Conservation (phyloP, 2,329 filamentous ascomycete genomes). For the Raffaelea ambrosiae region DNA sequence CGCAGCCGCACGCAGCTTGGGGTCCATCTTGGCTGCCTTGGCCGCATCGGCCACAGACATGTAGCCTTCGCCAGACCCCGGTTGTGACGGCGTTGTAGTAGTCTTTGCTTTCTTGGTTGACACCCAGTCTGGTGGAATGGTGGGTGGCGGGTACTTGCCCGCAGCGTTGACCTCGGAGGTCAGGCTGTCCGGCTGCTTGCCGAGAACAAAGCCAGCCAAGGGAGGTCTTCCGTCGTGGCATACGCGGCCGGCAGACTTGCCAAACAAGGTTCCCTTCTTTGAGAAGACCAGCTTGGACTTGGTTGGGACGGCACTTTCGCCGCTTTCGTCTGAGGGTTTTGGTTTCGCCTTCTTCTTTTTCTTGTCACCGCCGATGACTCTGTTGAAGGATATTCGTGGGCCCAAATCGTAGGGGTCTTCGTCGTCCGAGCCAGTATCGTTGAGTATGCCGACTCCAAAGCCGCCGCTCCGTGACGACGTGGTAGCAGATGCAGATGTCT, state of each 20-base stretch:
- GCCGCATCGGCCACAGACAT: slow-evolving; percentile 69
- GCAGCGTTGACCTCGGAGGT: slow-evolving; percentile 32
- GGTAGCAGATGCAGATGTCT: slow-evolving; percentile 12
- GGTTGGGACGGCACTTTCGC: slow-evolving; percentile 18
- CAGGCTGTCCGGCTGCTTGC: slow-evolving; percentile 40
- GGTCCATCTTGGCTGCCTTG: slow-evolving; percentile 66
- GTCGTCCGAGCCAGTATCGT: slow-evolving; percentile 90
- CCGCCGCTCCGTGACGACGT: slow-evolving; percentile 31
- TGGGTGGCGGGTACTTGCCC: slow-evolving; percentile 51
- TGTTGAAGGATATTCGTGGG: slow-evolving; percentile 81
- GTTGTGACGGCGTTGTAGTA: slow-evolving; percentile 24
- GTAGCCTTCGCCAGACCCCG: slow-evolving; percentile 32
- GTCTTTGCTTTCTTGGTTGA: slow-evolving; percentile 35
- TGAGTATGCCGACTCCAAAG: slow-evolving; percentile 81
- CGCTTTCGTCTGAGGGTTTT: not conserved
- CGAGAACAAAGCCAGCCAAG: slow-evolving; percentile 70
- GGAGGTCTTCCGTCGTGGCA: slow-evolving; percentile 80
- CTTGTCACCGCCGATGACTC: slow-evolving; percentile 71
- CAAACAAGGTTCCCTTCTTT: slow-evolving; percentile 25
- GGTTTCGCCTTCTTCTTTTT: slow-evolving; percentile 59
- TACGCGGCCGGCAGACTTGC: slow-evolving; percentile 59
- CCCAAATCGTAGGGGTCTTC: slow-evolving; percentile 92
- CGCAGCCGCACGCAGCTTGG: slow-evolving; percentile 66
- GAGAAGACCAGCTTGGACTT: slow-evolving; percentile 66
- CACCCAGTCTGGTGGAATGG: slow-evolving; percentile 67